Percentiles rank a stretch among this genome's conserved stretches.
These are phyloP conservation scores for Hymenoscyphus infarciens DNA, from an alignment of 2,329 filamentous ascomycete species.

Conservation along the genomic window DNA sequence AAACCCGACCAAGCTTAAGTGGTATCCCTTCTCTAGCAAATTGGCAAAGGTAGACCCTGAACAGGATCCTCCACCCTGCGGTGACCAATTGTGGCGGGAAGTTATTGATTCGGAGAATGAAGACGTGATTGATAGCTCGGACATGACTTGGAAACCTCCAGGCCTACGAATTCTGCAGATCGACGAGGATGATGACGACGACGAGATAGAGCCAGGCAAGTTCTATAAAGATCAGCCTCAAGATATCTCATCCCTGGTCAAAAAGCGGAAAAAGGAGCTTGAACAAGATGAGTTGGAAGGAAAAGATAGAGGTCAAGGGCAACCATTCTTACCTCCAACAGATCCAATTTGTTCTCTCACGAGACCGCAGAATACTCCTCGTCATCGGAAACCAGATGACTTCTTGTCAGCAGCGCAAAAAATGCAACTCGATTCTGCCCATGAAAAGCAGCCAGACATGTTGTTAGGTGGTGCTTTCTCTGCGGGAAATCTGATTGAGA, in stretches of 20 bases:
- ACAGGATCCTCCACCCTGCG: conserved; percentile 40
- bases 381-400: conserved; percentile 5
- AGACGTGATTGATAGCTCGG: conserved; percentile 38
- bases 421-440: conserved; percentile 24
- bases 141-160: conserved; percentile 45
- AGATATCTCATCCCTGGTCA: conserved; percentile 39
- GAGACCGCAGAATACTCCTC: conserved; percentile 1
- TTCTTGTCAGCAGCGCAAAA: conserved; percentile 10
- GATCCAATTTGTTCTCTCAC: background rate
- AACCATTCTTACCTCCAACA: background rate
- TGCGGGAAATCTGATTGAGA: conserved; percentile 42
- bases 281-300: conserved; percentile 8
- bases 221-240: conserved; percentile 23
- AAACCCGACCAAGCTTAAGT: conserved; percentile 39
- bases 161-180: conserved; percentile 45
- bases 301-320: background rate
- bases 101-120: conserved; percentile 33
- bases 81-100: conserved; percentile 37
- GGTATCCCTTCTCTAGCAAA: conserved; percentile 42
- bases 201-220: conserved; percentile 35
- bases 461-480: conserved; percentile 36
- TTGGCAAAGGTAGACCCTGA: conserved; percentile 36
- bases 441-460: conserved; percentile 17
- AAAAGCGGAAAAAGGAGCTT: conserved; percentile 38
- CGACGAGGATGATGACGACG: conserved; percentile 37